phyloP scores from a whole-genome alignment of 345 rosid genomes.

The Anastatica hierochuntica region DNA sequence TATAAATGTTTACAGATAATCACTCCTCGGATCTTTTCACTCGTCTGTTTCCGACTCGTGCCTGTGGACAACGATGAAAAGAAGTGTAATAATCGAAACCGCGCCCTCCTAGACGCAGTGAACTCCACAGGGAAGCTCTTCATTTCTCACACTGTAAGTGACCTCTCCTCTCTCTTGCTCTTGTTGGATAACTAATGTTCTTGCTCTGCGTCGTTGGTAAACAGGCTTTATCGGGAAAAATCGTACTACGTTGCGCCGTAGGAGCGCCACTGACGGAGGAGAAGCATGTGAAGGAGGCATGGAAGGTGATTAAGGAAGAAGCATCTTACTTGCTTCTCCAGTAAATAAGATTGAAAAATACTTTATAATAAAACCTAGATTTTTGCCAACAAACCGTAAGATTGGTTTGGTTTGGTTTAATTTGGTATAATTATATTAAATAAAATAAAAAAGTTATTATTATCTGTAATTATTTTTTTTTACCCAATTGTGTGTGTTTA shows the following conservation, averaged over 20 bases:
- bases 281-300: constrained; percentile 69
- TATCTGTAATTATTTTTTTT: too few species aligned
- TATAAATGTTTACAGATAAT: constrained; percentile 40
- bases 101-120: constrained; percentile 54
- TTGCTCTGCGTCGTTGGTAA: not conserved
- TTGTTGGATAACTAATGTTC: not conserved
- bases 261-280: constrained; percentile 90
- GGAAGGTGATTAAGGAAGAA: constrained; percentile 57
- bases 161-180: not conserved
- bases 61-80: constrained; percentile 29
- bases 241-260: constrained; percentile 58
- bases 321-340: constrained; percentile 42
- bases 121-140: constrained; percentile 70
- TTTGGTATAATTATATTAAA: not conserved
- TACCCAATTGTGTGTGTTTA: not conserved
- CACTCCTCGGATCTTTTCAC: constrained; percentile 59
- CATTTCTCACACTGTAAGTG: constrained; percentile 71
- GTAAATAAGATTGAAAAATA: not conserved
- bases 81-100: constrained; percentile 45
- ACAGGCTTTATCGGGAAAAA: constrained; percentile 60
- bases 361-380: not conserved
- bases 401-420: constrained; percentile 1
- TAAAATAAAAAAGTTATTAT: too few species aligned
- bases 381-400: constrained; percentile 9
- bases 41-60: constrained; percentile 65